Evolutionary conservation across 495 filamentous ascomycete genomes (phyloP).

Genomic region (Aspergillus sclerotioniger): DNA sequence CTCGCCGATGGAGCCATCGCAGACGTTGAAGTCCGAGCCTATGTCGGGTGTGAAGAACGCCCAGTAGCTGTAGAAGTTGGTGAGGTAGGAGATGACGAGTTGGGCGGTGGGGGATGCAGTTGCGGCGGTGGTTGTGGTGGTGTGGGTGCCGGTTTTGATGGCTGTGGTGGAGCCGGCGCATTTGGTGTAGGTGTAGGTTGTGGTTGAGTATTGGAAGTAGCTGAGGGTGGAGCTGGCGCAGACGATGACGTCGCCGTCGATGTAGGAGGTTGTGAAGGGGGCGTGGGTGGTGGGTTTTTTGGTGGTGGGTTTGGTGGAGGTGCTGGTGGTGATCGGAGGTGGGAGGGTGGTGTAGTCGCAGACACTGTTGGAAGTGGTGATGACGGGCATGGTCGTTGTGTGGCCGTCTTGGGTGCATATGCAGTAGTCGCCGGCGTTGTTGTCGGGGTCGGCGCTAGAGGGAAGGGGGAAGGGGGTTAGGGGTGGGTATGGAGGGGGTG

Average conservation of each 20-base stretch:
- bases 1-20: background rate
- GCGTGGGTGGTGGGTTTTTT: background rate
- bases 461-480: background rate
- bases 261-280: background rate
- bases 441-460: background rate
- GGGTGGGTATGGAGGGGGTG: background rate
- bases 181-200: background rate
- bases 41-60: background rate
- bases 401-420: background rate
- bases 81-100: background rate
- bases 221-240: background rate
- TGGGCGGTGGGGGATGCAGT: background rate
- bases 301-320: background rate
- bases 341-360: background rate
- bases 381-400: background rate
- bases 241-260: background rate
- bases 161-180: background rate
- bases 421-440: background rate
- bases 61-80: background rate
- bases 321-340: background rate
- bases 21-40: background rate
- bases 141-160: background rate
- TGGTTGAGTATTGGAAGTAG: background rate
- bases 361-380: background rate
- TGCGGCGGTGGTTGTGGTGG: background rate